These are phyloP conservation scores for Micromonas pusilla DNA, from an alignment of 139 green algal species.

Conservation along the genomic window DNA sequence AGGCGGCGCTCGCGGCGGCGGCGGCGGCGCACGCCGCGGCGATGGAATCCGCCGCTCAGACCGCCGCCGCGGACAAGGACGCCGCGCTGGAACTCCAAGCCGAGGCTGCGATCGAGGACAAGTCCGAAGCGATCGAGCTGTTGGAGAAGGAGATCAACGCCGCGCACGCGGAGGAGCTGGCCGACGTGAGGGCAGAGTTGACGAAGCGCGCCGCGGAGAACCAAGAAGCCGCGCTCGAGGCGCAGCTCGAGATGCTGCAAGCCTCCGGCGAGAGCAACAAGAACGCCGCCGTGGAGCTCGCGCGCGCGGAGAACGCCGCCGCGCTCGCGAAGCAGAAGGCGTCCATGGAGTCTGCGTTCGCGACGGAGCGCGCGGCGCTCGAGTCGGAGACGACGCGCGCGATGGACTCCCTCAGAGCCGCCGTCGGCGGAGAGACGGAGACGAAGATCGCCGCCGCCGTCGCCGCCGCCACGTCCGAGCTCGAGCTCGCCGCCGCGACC, in stretches of 20 bases:
- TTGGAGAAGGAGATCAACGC: not conserved
- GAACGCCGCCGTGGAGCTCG: too few species aligned
- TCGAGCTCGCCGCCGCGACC: not conserved
- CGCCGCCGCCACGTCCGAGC: not conserved
- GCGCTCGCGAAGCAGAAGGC: too few species aligned
- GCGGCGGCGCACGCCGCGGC: not conserved
- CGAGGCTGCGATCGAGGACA: not conserved
- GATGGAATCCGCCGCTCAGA: not conserved
- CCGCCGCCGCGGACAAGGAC: not conserved
- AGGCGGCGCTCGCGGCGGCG: not conserved
- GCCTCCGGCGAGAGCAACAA: not conserved
- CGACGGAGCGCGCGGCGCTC: too few species aligned
- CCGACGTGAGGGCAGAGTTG: not conserved
- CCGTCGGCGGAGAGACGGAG: not conserved
- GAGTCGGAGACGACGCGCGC: too few species aligned
- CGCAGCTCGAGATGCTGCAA: not conserved
- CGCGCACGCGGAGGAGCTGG: not conserved
- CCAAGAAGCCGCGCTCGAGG: slow-evolving; percentile 2
- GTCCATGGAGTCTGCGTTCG: too few species aligned
- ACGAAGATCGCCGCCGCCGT: not conserved
- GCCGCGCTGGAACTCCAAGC: not conserved
- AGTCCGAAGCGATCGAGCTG: not conserved
- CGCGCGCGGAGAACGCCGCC: too few species aligned
- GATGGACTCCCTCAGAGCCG: not conserved
- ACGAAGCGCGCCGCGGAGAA: not conserved